These are phyloP conservation scores for Taphrina deformans DNA, from an alignment of 1,139 yeast genomes.

Conservation along the genomic window DNA sequence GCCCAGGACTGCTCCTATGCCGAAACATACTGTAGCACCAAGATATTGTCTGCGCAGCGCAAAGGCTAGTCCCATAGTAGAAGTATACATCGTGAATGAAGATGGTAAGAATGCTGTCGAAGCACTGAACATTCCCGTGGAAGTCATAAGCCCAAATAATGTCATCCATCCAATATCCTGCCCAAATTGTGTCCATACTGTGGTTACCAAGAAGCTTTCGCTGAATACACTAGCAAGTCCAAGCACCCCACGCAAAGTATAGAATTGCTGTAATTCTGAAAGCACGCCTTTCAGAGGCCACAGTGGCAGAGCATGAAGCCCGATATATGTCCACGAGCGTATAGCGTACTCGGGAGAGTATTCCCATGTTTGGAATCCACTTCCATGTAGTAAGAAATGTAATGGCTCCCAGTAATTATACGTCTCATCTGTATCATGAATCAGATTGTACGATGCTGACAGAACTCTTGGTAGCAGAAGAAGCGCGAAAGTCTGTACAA, in stretches of 20 bases:
- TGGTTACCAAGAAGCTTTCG: slow-evolving; percentile 55
- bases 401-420: slow-evolving; percentile 92
- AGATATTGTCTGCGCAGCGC: slow-evolving; percentile 47
- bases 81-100: slow-evolving; percentile 73
- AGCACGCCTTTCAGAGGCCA: slow-evolving; percentile 6
- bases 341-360: slow-evolving; percentile 89
- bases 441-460: slow-evolving; percentile 60
- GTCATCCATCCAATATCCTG: slow-evolving; percentile 59
- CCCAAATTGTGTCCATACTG: slow-evolving; percentile 49
- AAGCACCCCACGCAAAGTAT: slow-evolving; percentile 53
- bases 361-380: slow-evolving; percentile 96
- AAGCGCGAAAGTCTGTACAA: slow-evolving; percentile 10
- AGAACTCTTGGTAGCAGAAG: slow-evolving; percentile 49
- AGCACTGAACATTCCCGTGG: slow-evolving; percentile 81
- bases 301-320: slow-evolving; percentile 44
- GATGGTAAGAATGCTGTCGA: slow-evolving; percentile 83
- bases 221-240: slow-evolving; percentile 57
- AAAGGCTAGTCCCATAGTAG: slow-evolving; percentile 56
- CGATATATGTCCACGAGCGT: slow-evolving; percentile 72
- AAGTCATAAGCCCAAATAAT: slow-evolving; percentile 51
- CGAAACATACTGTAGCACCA: slow-evolving; percentile 48
- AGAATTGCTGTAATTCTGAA: slow-evolving; percentile 14
- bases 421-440: slow-evolving; percentile 83
- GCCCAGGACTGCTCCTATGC: slow-evolving; percentile 74
- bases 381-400: slow-evolving; percentile 70